Evolutionary conservation across 73 alveolate species (phyloP).

Genomic region (Blepharisma japonicum): DNA sequence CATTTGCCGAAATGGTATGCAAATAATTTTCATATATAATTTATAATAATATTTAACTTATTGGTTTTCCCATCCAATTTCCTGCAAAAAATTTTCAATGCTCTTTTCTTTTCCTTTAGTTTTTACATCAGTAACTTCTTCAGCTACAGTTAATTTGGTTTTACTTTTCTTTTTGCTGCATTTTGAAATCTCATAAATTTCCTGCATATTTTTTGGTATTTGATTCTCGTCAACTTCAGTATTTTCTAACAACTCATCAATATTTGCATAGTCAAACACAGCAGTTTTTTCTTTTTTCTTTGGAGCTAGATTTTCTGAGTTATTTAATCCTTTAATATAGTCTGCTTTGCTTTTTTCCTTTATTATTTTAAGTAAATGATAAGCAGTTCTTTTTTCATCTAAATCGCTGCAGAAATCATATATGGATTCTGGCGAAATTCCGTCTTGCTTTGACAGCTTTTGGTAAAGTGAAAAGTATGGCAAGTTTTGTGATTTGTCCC

Average conservation of each 20-base stretch:
- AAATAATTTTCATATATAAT: too few relatives aligned
- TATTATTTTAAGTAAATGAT: background rate
- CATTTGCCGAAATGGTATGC: too few relatives aligned
- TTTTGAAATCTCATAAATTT: conserved; percentile 3
- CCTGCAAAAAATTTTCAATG: conserved; percentile 3
- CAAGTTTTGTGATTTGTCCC: background rate
- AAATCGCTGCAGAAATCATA: background rate
- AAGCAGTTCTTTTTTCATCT: background rate
- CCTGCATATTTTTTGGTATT: background rate
- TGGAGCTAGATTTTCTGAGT: too few relatives aligned
- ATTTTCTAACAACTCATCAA: conserved; percentile 2
- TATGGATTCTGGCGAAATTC: background rate
- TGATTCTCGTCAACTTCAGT: conserved; percentile 9
- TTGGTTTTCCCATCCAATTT: conserved; percentile 15
- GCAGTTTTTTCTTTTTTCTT: too few relatives aligned
- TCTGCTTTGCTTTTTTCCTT: background rate
- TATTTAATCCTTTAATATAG: too few relatives aligned
- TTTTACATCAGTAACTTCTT: background rate
- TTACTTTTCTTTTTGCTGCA: conserved; percentile 29
- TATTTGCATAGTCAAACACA: too few relatives aligned
- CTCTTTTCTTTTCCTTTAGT: background rate
- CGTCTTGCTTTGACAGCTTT: background rate
- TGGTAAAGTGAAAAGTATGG: background rate
- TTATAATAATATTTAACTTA: background rate
- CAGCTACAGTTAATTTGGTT: background rate